Percentiles rank a stretch among this genome's conserved stretches.
These are phyloP conservation scores for Aspergillus haitiensis DNA, from an alignment of 495 filamentous ascomycete genomes.

Conservation along the genomic window DNA sequence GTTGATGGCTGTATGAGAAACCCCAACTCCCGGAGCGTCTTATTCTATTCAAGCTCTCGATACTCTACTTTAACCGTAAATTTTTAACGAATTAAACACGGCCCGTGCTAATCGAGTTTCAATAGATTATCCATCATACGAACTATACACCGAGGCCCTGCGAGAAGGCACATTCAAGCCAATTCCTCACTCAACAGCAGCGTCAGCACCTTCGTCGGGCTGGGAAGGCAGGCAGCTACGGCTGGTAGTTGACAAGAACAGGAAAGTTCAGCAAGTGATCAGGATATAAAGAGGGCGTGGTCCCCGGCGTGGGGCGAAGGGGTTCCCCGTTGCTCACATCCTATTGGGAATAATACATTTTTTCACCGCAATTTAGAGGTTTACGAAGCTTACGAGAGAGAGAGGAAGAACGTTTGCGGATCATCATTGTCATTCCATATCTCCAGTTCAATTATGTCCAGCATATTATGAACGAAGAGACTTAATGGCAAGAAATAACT, in stretches of 20 bases:
- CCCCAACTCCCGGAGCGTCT: not conserved
- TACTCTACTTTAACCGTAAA: too few relatives aligned
- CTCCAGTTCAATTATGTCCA: constrained; percentile 1
- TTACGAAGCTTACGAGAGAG: not conserved
- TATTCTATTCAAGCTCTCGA: not conserved
- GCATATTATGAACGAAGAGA: not conserved
- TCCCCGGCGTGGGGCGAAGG: too few relatives aligned
- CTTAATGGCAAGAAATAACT: not conserved
- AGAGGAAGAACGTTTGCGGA: not conserved
- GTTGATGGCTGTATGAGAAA: constrained; percentile 62
- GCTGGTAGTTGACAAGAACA: constrained; percentile 66
- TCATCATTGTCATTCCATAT: not conserved
- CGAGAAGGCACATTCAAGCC: constrained; percentile 61
- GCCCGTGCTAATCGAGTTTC: not conserved
- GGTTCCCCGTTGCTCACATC: too few relatives aligned
- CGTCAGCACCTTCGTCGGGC: constrained; percentile 27
- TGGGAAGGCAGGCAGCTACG: constrained; percentile 63
- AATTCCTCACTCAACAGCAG: constrained; percentile 14
- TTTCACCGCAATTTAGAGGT: not conserved
- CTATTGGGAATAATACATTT: too few relatives aligned
- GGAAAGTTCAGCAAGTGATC: constrained; percentile 59
- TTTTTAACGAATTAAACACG: too few relatives aligned
- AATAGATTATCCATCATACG: constrained; percentile 64
- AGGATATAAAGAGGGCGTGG: constrained; percentile 41
- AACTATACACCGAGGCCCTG: constrained; percentile 71